These are phyloP conservation scores for Diaporthe sp. DNA, from an alignment of 2,329 filamentous ascomycete species.

Conservation along the genomic window DNA sequence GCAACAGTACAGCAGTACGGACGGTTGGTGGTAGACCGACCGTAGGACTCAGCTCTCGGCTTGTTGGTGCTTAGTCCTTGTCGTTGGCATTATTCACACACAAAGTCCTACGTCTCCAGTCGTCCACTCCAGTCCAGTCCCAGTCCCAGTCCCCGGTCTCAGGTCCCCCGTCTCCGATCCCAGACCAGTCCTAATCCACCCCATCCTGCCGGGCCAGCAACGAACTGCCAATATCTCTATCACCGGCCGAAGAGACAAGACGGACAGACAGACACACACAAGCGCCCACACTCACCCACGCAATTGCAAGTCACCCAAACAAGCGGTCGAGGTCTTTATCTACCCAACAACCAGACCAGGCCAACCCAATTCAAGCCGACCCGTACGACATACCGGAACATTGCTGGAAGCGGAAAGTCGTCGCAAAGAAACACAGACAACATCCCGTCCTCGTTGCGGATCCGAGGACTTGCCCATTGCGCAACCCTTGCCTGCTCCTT, in stretches of 20 bases:
- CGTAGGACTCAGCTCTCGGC: constrained; percentile 35
- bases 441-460: constrained; percentile 11
- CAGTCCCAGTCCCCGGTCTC: not conserved
- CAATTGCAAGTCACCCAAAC: constrained; percentile 14
- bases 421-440: constrained; percentile 4
- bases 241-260: constrained; percentile 14
- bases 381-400: constrained; percentile 21
- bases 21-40: constrained; percentile 3
- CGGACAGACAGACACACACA: not conserved
- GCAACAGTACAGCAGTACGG: not conserved
- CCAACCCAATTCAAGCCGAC: not conserved
- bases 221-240: constrained; percentile 22
- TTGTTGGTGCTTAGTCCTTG: constrained; percentile 33
- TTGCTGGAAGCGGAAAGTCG: constrained; percentile 21
- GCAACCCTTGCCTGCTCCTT: not conserved
- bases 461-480: not conserved
- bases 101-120: constrained; percentile 32
- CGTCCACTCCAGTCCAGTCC: not conserved
- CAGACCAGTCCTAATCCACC: not conserved
- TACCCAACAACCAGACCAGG: constrained; percentile 1
- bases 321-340: constrained; percentile 22
- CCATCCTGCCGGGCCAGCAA: constrained; percentile 15
- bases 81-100: constrained; percentile 26
- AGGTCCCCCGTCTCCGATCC: not conserved
- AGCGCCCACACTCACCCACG: not conserved